Evolutionary conservation across 2,329 filamentous ascomycete species (phyloP).

Genomic region (Venturia asperata): DNA sequence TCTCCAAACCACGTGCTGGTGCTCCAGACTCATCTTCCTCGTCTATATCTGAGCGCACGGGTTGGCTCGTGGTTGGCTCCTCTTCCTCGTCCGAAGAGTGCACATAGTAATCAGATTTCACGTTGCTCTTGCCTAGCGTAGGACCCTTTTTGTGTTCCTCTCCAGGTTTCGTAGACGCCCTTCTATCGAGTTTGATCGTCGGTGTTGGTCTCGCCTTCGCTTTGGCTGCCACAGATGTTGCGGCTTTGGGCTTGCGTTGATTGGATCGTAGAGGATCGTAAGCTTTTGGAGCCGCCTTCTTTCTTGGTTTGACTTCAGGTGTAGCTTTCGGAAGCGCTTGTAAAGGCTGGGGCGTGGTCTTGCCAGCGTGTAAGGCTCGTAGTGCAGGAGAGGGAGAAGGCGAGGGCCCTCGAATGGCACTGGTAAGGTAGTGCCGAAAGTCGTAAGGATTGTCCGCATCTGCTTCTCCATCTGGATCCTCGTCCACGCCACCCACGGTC

Average conservation of each 20-base stretch:
- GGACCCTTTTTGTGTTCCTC: slow-evolving; percentile 21
- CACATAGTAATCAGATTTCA: slow-evolving; percentile 20
- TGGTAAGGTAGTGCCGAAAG: slow-evolving; percentile 41
- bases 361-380: not conserved
- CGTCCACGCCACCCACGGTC: slow-evolving; percentile 27
- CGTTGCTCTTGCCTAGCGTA: not conserved
- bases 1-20: slow-evolving; percentile 19
- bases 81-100: slow-evolving; percentile 20
- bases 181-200: slow-evolving; percentile 32
- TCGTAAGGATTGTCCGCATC: slow-evolving; percentile 44
- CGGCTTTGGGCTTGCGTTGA: slow-evolving; percentile 15
- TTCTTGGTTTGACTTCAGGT: slow-evolving; percentile 14
- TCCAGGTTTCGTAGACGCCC: slow-evolving; percentile 26
- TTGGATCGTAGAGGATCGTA: slow-evolving; percentile 15
- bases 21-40: not conserved
- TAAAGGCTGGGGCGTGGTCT: not conserved
- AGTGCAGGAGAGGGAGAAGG: slow-evolving; percentile 9
- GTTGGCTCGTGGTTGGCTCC: slow-evolving; percentile 9
- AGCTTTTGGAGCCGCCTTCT: slow-evolving; percentile 9
- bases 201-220: slow-evolving; percentile 22
- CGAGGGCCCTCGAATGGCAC: slow-evolving; percentile 15
- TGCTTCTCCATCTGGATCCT: slow-evolving; percentile 27
- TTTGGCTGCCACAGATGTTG: slow-evolving; percentile 21
- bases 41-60: not conserved
- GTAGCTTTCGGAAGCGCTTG: not conserved